A percentile compares a stretch with the other conserved stretches of the same genome.
These are phyloP conservation scores for Umbelopsis vinacea DNA, from an alignment of 192 early-diverging fungal genomes.

Conservation along the genomic window DNA sequence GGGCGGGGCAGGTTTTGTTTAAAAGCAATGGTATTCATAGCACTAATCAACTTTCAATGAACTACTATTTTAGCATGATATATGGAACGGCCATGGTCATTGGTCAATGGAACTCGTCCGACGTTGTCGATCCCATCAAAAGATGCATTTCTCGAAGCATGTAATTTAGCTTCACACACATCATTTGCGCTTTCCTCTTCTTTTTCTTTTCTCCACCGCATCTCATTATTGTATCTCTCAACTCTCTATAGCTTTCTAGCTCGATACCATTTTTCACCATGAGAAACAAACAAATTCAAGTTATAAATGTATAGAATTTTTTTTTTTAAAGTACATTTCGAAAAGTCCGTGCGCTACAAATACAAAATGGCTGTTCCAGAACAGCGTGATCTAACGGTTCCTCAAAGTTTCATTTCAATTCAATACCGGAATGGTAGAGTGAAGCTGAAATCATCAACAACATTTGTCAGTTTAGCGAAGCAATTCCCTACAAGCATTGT, in stretches of 20 bases:
- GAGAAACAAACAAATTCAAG: not conserved
- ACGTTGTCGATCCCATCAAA: slow-evolving; percentile 23
- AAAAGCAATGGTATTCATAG: not conserved
- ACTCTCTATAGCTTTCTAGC: not conserved
- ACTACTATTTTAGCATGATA: slow-evolving; percentile 28
- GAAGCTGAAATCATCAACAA: not conserved
- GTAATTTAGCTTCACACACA: not conserved
- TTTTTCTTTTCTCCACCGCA: not conserved
- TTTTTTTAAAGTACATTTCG: not conserved
- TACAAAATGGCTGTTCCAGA: not conserved
- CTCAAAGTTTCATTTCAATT: not conserved
- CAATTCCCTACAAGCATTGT: not conserved
- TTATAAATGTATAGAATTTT: not conserved
- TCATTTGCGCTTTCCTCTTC: not conserved
- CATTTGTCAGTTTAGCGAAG: not conserved
- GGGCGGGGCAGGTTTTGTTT: too few species aligned
- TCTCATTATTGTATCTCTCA: not conserved
- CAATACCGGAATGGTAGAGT: not conserved
- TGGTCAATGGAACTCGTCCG: slow-evolving; percentile 31
- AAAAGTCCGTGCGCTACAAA: not conserved
- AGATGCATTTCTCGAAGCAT: slow-evolving; percentile 22
- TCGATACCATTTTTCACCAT: not conserved
- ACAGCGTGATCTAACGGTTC: not conserved
- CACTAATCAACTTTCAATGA: not conserved
- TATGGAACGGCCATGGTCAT: slow-evolving; percentile 21